Base-by-base conservation (phyloP, 2,329 filamentous ascomycete genomes). In the Sporothrix pallida region DNA sequence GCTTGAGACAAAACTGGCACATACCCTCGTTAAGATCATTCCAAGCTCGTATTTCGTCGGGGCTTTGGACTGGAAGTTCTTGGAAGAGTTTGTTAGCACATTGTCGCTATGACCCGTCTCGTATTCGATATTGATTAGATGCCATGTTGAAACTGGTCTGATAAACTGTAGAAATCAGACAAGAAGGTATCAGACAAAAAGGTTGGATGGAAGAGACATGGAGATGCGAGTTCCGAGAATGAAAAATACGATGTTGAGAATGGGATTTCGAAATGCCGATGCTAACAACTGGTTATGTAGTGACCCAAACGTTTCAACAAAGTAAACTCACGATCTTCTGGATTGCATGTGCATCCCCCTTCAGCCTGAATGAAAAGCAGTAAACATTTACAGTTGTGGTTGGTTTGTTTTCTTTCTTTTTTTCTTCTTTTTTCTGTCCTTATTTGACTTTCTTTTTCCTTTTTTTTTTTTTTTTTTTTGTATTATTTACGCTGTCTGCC, bases 101-200 rank as follows among this genome's bases (percentile, higher is more conserved):
- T 15, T 23, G 31, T 44, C 37, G 37, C 37, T 17, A 20, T 13
- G 60, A 23, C 60, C 44, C 60, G 60, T 63, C 60, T 44, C 56
- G 37, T 65, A 42, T 23, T 65, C 8, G 1, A 23, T 46, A 10
- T 46, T 3, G n/a, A 65, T 8, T 23, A 13, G 2, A 6, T n/a
- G 12, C 37, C 60, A 8, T 23, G 37, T 10, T 69, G 46, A 69
- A 37, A 69, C 26, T 69, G 20, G 48, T 69, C 68, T 70, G 54
- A 44, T 54, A n/a, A 12, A n/a, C 9, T 9, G 15, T 17, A 44
- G 4, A 26, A 15, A 20, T 17, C 23, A 37, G n/a, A 50, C 12
- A 26, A n/a, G 15, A 48, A 48, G 8, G 12, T 37, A 5, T 37
- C 31, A 37, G 31, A 37, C 31, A 37, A 37, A 62, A 15, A 48